A percentile compares a stretch with the other conserved stretches of the same genome.
Conservation (phyloP, 169 alveolate species). For the Cryptosporidium canis region DNA sequence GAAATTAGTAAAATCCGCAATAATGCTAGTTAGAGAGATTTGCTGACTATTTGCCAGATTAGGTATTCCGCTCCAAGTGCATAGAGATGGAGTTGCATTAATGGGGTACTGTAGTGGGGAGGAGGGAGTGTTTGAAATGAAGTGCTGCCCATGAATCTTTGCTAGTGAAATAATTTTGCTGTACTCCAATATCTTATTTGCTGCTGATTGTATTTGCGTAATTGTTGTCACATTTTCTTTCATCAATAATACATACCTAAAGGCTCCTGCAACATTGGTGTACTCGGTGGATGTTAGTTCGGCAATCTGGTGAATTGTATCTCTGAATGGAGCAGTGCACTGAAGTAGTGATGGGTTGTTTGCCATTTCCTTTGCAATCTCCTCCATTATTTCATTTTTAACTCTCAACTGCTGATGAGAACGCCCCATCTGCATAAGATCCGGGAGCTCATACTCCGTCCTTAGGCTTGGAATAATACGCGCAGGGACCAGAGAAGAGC, state of each 20-base stretch:
- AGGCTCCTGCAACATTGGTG: slow-evolving; percentile 58
- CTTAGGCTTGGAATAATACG: slow-evolving; percentile 44
- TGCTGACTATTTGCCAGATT: not conserved
- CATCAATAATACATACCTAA: slow-evolving; percentile 36
- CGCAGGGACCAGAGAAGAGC: slow-evolving; percentile 57
- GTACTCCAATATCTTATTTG: slow-evolving; percentile 31
- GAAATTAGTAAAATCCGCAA: slow-evolving; percentile 51
- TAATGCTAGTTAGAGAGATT: slow-evolving; percentile 10
- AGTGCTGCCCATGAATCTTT: slow-evolving; percentile 11
- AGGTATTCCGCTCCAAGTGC: slow-evolving; percentile 11
- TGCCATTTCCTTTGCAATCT: slow-evolving; percentile 60
- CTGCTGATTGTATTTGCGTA: slow-evolving; percentile 27
- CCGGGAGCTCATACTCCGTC: slow-evolving; percentile 24
- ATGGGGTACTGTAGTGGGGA: slow-evolving; percentile 41
- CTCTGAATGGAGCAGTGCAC: slow-evolving; percentile 46
- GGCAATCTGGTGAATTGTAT: slow-evolving; percentile 51
- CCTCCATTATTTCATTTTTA: slow-evolving; percentile 46
- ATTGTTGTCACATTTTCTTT: slow-evolving; percentile 33
- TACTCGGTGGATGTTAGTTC: slow-evolving; percentile 49
- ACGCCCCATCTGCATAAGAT: slow-evolving; percentile 46
- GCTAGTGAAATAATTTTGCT: not conserved
- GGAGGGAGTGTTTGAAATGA: slow-evolving; percentile 61
- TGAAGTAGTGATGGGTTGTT: slow-evolving; percentile 45
- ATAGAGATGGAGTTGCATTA: slow-evolving; percentile 26
- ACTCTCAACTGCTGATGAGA: slow-evolving; percentile 58